phyloP scores from a whole-genome alignment of 176 grass and related monocot species.

The Cenchrus americanus region DNA sequence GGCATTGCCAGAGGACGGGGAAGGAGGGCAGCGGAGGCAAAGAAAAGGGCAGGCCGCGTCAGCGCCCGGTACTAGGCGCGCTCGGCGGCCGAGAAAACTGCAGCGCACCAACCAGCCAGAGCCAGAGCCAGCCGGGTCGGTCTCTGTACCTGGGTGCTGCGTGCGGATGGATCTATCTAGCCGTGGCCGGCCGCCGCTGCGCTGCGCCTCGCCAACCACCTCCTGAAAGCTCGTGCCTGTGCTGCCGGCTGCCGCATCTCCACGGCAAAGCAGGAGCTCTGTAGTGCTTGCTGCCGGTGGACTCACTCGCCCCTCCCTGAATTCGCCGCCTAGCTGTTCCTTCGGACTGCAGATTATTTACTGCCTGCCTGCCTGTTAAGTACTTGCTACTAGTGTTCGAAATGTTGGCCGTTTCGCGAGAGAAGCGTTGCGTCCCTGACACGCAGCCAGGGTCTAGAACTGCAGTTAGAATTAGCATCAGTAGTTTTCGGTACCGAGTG shows the following conservation, averaged over 20 bases:
- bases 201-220: neutral
- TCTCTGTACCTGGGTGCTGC: neutral
- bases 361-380: neutral
- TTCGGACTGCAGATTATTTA: neutral
- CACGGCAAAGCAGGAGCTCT: neutral
- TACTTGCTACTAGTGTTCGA: too few species aligned
- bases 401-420: neutral
- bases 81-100: slow-evolving; percentile 34
- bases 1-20: too few species aligned
- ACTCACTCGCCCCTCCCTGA: neutral
- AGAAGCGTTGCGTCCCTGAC: neutral
- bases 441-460: neutral
- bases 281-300: neutral
- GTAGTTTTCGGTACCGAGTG: too few species aligned
- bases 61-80: neutral
- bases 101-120: slow-evolving; percentile 4
- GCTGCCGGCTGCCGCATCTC: neutral
- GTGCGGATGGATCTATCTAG: neutral
- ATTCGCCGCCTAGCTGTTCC: neutral
- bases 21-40: neutral
- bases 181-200: neutral
- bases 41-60: slow-evolving; percentile 27
- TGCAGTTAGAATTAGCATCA: neutral
- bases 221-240: neutral
- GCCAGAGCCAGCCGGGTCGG: too few species aligned